phyloP scores from a whole-genome alignment of 1,284 basidiomycete species.

The Cutaneotrichosporon sp. region DNA sequence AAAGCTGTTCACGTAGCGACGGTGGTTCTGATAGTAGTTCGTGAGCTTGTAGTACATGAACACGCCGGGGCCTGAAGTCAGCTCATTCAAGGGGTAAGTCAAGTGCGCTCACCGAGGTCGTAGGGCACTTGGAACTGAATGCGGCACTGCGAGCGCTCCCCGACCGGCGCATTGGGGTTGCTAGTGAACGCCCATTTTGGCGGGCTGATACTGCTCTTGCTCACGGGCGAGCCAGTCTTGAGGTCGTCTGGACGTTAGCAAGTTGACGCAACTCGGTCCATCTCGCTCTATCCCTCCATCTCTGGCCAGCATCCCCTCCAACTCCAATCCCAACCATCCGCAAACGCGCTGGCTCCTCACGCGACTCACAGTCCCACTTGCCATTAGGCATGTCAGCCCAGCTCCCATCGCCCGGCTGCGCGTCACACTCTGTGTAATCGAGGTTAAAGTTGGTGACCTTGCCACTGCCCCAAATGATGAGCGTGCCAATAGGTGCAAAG shows the following conservation, averaged over 20 bases:
- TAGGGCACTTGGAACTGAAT: slow-evolving; percentile 80
- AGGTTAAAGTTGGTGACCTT: slow-evolving; percentile 89
- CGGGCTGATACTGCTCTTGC: slow-evolving; percentile 55
- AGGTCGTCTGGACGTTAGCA: slow-evolving; percentile 38
- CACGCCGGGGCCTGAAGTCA: slow-evolving; percentile 60
- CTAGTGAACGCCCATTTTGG: slow-evolving; percentile 68
- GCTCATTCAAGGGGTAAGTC: neutral
- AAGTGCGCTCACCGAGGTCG: slow-evolving; percentile 58
- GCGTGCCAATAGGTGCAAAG: slow-evolving; percentile 93
- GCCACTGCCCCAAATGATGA: slow-evolving; percentile 85
- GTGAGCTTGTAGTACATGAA: slow-evolving; percentile 96
- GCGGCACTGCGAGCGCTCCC: slow-evolving; percentile 64
- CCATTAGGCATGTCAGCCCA: slow-evolving; percentile 63
- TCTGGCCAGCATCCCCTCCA: neutral
- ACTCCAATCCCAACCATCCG: neutral
- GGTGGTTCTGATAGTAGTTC: slow-evolving; percentile 97
- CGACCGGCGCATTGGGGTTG: slow-evolving; percentile 55
- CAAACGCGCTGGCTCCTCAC: slow-evolving; percentile 16
- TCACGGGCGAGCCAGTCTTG: slow-evolving; percentile 58
- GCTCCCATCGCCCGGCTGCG: slow-evolving; percentile 56
- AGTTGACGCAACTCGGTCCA: neutral
- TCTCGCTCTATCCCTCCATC: neutral
- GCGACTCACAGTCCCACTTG: slow-evolving; percentile 67
- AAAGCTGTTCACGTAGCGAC: slow-evolving; percentile 92
- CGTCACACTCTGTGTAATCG: slow-evolving; percentile 91